Evolutionary conservation across 352 stramenopile species (phyloP).

Genomic region (Pythium apleroticum): DNA sequence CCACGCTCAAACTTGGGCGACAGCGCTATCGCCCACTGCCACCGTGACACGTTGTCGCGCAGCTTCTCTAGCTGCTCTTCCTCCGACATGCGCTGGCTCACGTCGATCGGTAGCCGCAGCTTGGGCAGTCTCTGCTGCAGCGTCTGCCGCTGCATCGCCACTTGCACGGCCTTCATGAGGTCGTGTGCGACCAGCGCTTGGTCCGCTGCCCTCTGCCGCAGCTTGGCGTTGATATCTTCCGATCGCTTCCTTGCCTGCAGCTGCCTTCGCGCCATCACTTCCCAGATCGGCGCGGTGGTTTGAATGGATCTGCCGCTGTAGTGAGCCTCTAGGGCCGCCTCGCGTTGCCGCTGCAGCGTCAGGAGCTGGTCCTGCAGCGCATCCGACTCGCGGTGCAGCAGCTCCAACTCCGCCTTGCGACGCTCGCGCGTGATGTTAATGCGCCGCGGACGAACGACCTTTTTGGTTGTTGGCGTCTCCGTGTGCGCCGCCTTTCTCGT

Average conservation of each 20-base stretch:
- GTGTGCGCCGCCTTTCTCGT: neutral
- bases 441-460: too few species aligned
- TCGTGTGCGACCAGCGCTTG: neutral
- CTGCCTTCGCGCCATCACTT: slow-evolving; percentile 38
- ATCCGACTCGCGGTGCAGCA: neutral
- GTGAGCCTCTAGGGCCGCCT: neutral
- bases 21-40: neutral
- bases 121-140: neutral
- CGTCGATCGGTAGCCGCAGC: neutral
- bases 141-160: neutral
- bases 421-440: slow-evolving; percentile 6
- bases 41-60: neutral
- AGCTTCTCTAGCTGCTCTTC: slow-evolving; percentile 1
- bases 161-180: neutral
- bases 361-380: neutral
- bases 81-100: slow-evolving; percentile 9
- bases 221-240: slow-evolving; percentile 16
- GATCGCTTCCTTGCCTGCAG: slow-evolving; percentile 39
- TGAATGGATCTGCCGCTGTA: neutral
- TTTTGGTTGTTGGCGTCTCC: neutral
- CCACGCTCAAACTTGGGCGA: neutral
- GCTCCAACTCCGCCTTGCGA: neutral
- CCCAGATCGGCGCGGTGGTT: slow-evolving; percentile 34
- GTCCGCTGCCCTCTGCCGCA: neutral
- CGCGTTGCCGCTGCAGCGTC: neutral